These are phyloP conservation scores for Aspergillus floridensis DNA, from an alignment of 2,329 filamentous ascomycete genomes.

Conservation along the genomic window DNA sequence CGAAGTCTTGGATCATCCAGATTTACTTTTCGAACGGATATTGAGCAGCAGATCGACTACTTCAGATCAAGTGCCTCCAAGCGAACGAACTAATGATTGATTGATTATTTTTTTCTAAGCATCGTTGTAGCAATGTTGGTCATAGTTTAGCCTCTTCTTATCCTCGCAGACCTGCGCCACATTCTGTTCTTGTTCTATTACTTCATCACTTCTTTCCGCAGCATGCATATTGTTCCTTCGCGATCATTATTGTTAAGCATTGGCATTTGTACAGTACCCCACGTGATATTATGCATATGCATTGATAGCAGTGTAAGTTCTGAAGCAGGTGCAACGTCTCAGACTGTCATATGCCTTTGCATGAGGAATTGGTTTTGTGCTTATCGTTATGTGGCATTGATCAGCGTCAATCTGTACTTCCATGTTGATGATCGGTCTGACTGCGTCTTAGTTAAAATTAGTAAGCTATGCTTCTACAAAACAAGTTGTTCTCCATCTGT, in stretches of 20 bases:
- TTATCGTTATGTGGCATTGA: background rate
- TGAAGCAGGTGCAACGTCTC: background rate
- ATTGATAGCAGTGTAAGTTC: constrained; percentile 3
- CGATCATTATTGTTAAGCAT: background rate
- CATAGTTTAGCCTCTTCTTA: background rate
- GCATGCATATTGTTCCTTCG: background rate
- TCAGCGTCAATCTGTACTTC: background rate
- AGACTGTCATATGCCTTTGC: background rate
- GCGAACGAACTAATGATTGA: background rate
- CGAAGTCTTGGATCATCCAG: constrained; percentile 54
- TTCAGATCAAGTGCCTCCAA: background rate
- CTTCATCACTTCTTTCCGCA: background rate
- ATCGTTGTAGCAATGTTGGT: background rate
- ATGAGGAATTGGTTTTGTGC: background rate
- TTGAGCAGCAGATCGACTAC: background rate
- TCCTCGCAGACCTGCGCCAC: background rate
- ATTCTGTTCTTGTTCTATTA: background rate
- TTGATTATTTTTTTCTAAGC: background rate
- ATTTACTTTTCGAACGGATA: constrained; percentile 23
- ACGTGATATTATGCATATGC: constrained; percentile 2
- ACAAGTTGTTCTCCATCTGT: background rate
- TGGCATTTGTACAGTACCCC: constrained; percentile 1
- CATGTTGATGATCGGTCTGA: background rate
- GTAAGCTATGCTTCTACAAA: background rate
- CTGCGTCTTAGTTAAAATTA: background rate